Conservation (phyloP, 805 yeast species). For the Tetrapisispora iriomotensis region DNA sequence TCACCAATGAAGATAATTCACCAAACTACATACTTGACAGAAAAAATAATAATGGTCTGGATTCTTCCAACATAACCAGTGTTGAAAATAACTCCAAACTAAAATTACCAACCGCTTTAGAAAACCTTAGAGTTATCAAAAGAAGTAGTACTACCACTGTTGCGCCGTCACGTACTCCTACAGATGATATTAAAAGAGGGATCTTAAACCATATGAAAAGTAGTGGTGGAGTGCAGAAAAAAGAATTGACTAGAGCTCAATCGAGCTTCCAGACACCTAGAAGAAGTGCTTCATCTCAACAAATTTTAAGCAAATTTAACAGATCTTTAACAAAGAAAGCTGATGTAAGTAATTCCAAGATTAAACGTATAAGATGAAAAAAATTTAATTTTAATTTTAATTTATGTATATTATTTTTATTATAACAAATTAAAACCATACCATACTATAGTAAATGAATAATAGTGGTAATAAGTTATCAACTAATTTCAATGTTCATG, state of each 20-base stretch:
- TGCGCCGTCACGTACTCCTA: constrained; percentile 3
- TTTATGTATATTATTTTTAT: too few relatives aligned
- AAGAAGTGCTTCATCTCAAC: constrained; percentile 11
- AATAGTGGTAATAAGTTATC: too few relatives aligned
- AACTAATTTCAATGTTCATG: too few relatives aligned
- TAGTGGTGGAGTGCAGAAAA: constrained; percentile 5
- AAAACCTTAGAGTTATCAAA: constrained; percentile 16
- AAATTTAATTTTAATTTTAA: too few relatives aligned
- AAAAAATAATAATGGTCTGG: not conserved
- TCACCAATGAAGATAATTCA: not conserved
- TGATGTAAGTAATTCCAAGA: too few relatives aligned
- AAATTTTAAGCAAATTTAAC: constrained; percentile 1
- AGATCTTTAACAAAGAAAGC: too few relatives aligned
- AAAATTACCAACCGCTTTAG: constrained; percentile 15
- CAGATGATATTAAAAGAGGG: constrained; percentile 14
- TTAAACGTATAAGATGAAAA: too few relatives aligned
- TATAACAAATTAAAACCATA: too few relatives aligned
- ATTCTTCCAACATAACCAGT: not conserved
- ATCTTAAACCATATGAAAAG: constrained; percentile 16
- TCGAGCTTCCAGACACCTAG: constrained; percentile 1
- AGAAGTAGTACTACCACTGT: constrained; percentile 15
- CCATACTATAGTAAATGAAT: too few relatives aligned
- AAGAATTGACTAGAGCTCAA: not conserved
- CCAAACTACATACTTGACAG: not conserved
- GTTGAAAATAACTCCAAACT: not conserved